These are phyloP conservation scores for Euphorbia pulcherrima DNA, from an alignment of 345 rosid species.

Conservation along the genomic window DNA sequence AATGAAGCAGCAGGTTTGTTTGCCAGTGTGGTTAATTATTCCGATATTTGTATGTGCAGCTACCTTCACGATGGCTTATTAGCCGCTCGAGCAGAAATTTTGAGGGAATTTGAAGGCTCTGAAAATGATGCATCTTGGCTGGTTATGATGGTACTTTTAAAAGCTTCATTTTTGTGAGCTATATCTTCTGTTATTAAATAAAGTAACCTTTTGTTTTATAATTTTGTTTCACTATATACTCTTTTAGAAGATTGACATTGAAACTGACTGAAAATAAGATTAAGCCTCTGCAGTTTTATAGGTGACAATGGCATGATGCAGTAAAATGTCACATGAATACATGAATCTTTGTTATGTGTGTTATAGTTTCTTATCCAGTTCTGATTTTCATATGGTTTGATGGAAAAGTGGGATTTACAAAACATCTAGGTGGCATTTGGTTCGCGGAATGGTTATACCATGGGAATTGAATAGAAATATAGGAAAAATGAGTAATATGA, in stretches of 20 bases:
- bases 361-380: neutral
- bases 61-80: conserved; percentile 88
- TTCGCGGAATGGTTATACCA: no score
- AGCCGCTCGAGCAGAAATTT: conserved; percentile 93
- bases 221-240: no score
- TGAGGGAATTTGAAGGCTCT: conserved; percentile 60
- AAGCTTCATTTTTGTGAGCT: conserved; percentile 14
- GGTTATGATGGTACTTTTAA: conserved; percentile 67
- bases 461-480: no score
- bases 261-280: no score
- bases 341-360: neutral
- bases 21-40: conserved; percentile 12
- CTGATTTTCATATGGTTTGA: neutral
- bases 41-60: conserved; percentile 41
- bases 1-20: conserved; percentile 1
- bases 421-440: no score
- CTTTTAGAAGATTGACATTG: no score
- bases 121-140: conserved; percentile 67
- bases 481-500: neutral
- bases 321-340: neutral
- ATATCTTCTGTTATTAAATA: neutral
- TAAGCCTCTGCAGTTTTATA: neutral
- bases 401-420: neutral
- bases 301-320: neutral
- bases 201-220: no score